These are phyloP conservation scores for Fusarium abutilonis DNA, from an alignment of 2,329 filamentous ascomycete species.

Conservation along the genomic window DNA sequence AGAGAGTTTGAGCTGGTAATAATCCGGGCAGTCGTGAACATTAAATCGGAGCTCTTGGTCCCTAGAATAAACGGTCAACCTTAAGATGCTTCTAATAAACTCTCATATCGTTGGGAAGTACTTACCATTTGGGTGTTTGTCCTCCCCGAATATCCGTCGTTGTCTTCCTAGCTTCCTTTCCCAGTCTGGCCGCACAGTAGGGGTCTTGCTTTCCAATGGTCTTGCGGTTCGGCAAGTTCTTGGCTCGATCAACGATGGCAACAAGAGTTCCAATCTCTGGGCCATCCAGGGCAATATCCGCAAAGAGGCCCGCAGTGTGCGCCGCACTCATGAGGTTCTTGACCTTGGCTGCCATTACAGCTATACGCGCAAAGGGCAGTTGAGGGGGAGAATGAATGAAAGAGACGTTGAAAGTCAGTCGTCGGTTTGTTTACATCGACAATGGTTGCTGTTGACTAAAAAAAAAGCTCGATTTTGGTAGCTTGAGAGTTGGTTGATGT, in stretches of 20 bases:
- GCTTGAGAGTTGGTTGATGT: constrained; percentile 24
- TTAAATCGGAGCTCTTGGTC: constrained; percentile 96
- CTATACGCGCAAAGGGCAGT: constrained; percentile 15
- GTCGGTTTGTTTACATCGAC: constrained; percentile 43
- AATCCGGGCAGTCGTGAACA: constrained; percentile 96
- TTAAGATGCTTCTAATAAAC: not conserved
- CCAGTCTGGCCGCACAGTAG: constrained; percentile 91
- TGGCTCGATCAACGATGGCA: constrained; percentile 90
- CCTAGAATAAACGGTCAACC: constrained; percentile 64
- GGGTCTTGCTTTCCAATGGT: constrained; percentile 99
- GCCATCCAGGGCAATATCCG: constrained; percentile 92
- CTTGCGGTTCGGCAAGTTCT: constrained; percentile 96
- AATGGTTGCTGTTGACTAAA: constrained; percentile 30
- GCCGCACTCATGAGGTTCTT: constrained; percentile 70
- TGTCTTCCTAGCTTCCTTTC: constrained; percentile 98
- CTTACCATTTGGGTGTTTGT: constrained; percentile 93
- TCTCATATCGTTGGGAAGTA: not conserved
- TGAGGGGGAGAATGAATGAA: constrained; percentile 4
- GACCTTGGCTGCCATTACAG: constrained; percentile 62
- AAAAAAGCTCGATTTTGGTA: constrained; percentile 28
- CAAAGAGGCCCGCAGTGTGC: constrained; percentile 92
- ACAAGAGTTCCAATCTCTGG: constrained; percentile 94
- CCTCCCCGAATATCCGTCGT: constrained; percentile 92
- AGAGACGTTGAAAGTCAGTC: constrained; percentile 8
- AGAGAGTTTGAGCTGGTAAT: constrained; percentile 93